These are phyloP conservation scores for Diaporthe ilicicola DNA, from an alignment of 2,329 filamentous ascomycete species.

Conservation along the genomic window DNA sequence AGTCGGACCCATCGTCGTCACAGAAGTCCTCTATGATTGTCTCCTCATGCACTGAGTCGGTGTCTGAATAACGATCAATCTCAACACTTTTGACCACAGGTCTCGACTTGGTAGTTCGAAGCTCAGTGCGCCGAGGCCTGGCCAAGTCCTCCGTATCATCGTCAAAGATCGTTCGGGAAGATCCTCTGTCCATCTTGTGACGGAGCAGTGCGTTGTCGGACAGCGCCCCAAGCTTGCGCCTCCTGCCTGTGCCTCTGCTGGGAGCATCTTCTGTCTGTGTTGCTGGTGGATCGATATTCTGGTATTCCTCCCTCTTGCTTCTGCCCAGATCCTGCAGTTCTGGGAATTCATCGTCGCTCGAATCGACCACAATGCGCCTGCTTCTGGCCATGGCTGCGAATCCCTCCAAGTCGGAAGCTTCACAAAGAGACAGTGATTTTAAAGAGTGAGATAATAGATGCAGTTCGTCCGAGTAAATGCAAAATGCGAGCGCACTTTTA, in stretches of 20 bases:
- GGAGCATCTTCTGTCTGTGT: background rate
- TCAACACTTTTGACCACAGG: background rate
- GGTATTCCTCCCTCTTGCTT: background rate
- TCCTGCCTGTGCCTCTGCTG: constrained; percentile 22
- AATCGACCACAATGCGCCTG: constrained; percentile 37
- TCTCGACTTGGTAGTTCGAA: constrained; percentile 1
- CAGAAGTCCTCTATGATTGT: constrained; percentile 30
- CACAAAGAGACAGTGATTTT: background rate
- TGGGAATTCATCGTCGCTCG: constrained; percentile 54
- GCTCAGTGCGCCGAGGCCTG: constrained; percentile 24
- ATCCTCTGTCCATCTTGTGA: background rate
- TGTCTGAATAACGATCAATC: background rate
- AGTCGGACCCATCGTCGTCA: constrained; percentile 28
- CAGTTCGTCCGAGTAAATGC: background rate
- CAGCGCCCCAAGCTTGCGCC: constrained; percentile 27
- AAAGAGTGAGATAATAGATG: background rate
- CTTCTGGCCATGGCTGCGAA: constrained; percentile 25
- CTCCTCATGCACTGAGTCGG: constrained; percentile 29
- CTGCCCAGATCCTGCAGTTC: constrained; percentile 44
- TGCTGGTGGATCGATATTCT: background rate
- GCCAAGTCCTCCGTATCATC: background rate
- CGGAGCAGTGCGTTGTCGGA: constrained; percentile 24
- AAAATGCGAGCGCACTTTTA: background rate
- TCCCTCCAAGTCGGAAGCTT: background rate
- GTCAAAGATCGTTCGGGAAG: background rate